A percentile compares a stretch with the other conserved stretches of the same genome.
Conservation (phyloP, 257 asterid species). For the Scutellaria baicalensis region DNA sequence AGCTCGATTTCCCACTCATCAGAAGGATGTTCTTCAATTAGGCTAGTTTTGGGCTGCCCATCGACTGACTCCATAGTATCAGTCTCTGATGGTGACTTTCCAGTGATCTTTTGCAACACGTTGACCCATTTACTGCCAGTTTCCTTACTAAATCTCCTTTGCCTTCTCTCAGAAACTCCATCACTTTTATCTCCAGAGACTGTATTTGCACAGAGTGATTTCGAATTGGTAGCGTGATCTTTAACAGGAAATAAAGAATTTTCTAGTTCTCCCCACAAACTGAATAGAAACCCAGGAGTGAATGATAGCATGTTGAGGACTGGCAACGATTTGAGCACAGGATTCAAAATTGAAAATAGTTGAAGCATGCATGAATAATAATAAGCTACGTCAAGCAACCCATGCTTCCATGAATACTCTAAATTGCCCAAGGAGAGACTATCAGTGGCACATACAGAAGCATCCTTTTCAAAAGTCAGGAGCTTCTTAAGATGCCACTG, state of each 20-base stretch:
- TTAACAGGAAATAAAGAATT: conserved; percentile 44
- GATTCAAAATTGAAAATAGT: conserved; percentile 58
- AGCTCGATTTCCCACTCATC: conserved; percentile 71
- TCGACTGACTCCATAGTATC: conserved; percentile 20
- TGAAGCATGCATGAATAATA: conserved; percentile 81
- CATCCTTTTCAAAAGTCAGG: conserved; percentile 38
- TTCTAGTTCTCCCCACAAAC: conserved; percentile 72
- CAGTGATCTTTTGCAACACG: conserved; percentile 63
- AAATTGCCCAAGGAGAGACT: conserved; percentile 18
- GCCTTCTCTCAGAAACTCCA: conserved; percentile 44
- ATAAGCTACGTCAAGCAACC: conserved; percentile 58
- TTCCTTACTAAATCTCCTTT: conserved; percentile 47
- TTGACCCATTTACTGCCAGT: conserved; percentile 70
- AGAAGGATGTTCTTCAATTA: conserved; percentile 40
- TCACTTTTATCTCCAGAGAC: conserved; percentile 28
- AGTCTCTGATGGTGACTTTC: conserved; percentile 46
- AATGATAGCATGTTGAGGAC: conserved; percentile 89
- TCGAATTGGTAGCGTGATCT: conserved; percentile 17
- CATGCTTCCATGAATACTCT: conserved; percentile 29
- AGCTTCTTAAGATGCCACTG: conserved; percentile 82
- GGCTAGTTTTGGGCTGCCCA: conserved; percentile 26
- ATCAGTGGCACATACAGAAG: conserved; percentile 24
- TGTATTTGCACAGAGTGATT: conserved; percentile 21
- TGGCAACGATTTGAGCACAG: conserved; percentile 69
- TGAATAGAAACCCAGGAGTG: conserved; percentile 82